Conservation (phyloP, 1,139 yeast species). For the Protomyces inouyei region DNA sequence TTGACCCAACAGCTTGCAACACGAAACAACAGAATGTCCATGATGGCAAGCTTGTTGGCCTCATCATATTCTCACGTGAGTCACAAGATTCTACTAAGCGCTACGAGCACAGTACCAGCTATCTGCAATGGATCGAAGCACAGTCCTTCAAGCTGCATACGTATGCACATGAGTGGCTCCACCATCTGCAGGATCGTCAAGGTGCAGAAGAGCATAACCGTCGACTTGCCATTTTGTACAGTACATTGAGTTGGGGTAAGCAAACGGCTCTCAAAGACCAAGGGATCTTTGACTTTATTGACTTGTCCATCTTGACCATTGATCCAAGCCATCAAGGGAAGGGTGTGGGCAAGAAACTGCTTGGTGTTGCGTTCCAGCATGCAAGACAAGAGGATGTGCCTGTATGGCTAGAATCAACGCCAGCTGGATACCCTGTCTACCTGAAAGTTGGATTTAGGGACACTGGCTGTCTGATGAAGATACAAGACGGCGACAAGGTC, state of each 20-base stretch:
- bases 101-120: background rate
- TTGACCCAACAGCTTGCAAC: background rate
- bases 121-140: background rate
- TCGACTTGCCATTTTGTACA: background rate
- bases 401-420: conserved; percentile 10
- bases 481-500: background rate
- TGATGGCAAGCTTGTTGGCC: background rate
- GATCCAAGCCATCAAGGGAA: background rate
- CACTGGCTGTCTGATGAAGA: background rate
- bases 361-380: background rate
- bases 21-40: background rate
- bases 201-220: background rate
- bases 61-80: background rate
- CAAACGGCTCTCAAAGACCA: background rate
- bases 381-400: conserved; percentile 5
- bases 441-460: conserved; percentile 8
- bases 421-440: conserved; percentile 11
- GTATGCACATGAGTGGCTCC: background rate
- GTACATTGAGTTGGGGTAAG: background rate
- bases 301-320: background rate
- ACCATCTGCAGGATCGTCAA: background rate
- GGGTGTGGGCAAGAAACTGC: conserved; percentile 6
- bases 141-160: background rate
- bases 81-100: background rate
- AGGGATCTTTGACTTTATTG: background rate